These are phyloP conservation scores for Luzula sylvatica DNA, from an alignment of 176 grass and related monocot species.

Conservation along the genomic window DNA sequence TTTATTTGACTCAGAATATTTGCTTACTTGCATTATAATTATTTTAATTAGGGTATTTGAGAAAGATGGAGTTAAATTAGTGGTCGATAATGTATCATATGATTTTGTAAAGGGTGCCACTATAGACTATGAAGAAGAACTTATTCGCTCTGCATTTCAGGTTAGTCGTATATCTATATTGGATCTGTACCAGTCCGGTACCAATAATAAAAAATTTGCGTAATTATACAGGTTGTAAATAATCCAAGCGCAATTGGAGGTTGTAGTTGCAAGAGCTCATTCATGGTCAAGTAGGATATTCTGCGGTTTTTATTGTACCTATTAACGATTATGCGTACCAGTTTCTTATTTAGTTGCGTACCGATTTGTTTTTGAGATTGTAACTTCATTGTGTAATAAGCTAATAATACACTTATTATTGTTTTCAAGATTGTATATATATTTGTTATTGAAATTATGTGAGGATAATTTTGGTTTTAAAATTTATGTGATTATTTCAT, in stretches of 20 bases:
- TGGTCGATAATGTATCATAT: conserved; percentile 77
- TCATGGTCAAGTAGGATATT: conserved; percentile 35
- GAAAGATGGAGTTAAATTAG: conserved; percentile 64
- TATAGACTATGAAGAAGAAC: conserved; percentile 79
- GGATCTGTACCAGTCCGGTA: not conserved
- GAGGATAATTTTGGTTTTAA: too few relatives aligned
- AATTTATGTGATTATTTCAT: too few relatives aligned
- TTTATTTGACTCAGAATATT: not conserved
- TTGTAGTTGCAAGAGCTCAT: conserved; percentile 46
- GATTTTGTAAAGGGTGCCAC: conserved; percentile 92
- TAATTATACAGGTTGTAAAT: conserved; percentile 25
- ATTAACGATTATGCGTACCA: not conserved
- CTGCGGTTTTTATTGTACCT: not conserved
- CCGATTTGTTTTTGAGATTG: conserved; percentile 12
- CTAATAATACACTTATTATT: conserved; percentile 1
- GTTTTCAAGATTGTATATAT: not conserved
- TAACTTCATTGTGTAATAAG: conserved; percentile 17
- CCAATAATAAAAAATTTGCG: too few relatives aligned
- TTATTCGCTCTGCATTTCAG: conserved; percentile 75
- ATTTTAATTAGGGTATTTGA: conserved; percentile 55
- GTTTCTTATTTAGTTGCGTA: not conserved
- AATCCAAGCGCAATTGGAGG: conserved; percentile 39
- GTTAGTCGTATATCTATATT: conserved; percentile 15
- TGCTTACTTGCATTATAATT: not conserved
- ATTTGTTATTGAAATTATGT: too few relatives aligned